Evolutionary conservation across 257 asterid species (phyloP).

Genomic region (Nyctanthes arbortristis): DNA sequence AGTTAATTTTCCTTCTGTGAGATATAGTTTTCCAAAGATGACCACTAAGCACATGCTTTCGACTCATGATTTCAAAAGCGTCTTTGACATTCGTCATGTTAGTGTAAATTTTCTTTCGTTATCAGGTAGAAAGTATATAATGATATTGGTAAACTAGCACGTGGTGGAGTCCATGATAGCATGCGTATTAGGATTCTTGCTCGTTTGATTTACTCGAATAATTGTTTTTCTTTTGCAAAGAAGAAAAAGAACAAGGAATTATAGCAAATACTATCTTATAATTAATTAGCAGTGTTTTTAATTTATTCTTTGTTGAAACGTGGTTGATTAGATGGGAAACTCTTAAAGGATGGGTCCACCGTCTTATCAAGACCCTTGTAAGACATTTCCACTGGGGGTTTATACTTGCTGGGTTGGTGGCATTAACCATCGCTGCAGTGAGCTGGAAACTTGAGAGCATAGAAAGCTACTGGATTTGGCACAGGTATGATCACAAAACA

Average conservation of each 20-base stretch:
- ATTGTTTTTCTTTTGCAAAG: neutral
- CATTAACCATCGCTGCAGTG: slow-evolving; percentile 77
- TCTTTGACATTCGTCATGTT: neutral
- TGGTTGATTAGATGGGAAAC: slow-evolving; percentile 60
- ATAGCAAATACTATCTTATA: neutral
- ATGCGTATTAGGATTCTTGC: neutral
- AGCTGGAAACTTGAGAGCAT: slow-evolving; percentile 88
- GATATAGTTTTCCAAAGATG: neutral
- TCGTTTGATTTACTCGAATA: neutral
- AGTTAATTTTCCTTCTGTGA: neutral
- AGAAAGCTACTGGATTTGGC: slow-evolving; percentile 93
- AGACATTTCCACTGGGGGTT: slow-evolving; percentile 82
- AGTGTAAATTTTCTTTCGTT: neutral
- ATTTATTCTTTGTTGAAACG: neutral
- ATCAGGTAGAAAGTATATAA: neutral
- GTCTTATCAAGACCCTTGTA: slow-evolving; percentile 48
- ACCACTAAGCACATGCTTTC: neutral
- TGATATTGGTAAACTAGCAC: neutral
- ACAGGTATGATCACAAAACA: slow-evolving; percentile 61
- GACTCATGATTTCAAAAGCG: neutral
- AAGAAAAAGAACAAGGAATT: neutral
- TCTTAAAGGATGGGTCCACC: slow-evolving; percentile 52
- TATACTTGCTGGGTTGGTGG: slow-evolving; percentile 55
- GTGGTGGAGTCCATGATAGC: neutral
- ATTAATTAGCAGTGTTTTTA: neutral